These are phyloP conservation scores for Closterium sp. DNA, from an alignment of 139 green algal genomes.

Conservation along the genomic window DNA sequence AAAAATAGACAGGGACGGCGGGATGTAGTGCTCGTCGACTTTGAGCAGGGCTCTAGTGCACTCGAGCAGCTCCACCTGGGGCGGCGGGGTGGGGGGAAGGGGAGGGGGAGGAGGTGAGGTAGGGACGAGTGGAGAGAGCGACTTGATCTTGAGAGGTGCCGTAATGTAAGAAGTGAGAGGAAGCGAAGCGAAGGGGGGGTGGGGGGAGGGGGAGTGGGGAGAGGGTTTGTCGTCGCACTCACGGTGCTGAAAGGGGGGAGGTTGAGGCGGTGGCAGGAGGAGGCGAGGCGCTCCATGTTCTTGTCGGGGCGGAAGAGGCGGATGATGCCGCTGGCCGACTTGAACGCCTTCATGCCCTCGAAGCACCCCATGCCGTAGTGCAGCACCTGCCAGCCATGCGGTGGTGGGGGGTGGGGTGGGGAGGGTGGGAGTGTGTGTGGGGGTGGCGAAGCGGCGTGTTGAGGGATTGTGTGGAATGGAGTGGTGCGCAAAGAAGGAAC, in stretches of 20 bases:
- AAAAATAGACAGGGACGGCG: conserved; percentile 74
- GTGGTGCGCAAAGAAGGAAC: too few relatives aligned
- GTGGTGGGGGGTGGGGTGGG: neutral
- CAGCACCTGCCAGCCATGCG: conserved; percentile 43
- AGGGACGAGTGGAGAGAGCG: conserved; percentile 68
- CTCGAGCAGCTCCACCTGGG: conserved; percentile 65
- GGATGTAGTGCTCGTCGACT: conserved; percentile 71
- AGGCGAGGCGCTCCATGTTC: conserved; percentile 76
- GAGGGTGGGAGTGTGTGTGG: neutral
- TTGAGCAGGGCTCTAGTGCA: conserved; percentile 75
- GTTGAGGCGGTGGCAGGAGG: conserved; percentile 61
- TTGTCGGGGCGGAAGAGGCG: conserved; percentile 74
- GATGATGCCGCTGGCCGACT: conserved; percentile 34
- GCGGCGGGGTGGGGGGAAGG: neutral
- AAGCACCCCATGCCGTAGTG: conserved; percentile 60
- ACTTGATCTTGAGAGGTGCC: conserved; percentile 72
- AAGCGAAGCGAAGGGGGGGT: neutral
- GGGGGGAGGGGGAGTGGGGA: neutral
- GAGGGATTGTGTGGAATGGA: conserved; percentile 20
- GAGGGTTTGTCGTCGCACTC: neutral
- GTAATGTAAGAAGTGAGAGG: too few relatives aligned
- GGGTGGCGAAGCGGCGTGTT: neutral
- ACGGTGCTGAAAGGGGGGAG: conserved; percentile 60
- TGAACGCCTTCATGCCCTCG: conserved; percentile 61
- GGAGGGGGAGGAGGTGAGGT: conserved; percentile 33